Evolutionary conservation across 2,329 filamentous ascomycete species (phyloP), one percentile per base, ranked within the genome.

Genomic region (Trichophyton benhamiae): DNA sequence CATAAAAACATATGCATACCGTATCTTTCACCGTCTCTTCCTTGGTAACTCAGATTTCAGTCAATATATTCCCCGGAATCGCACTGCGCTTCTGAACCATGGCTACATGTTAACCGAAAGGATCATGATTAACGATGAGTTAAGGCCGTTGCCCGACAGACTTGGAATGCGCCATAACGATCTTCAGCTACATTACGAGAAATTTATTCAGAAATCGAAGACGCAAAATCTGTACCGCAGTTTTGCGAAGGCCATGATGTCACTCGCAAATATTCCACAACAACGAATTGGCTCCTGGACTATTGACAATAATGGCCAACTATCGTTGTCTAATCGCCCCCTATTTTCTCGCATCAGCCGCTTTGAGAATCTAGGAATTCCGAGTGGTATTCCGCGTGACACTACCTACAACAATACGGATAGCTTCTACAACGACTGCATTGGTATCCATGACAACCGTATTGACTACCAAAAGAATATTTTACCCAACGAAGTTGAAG

Each of bases 331-430:
- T 27, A 68, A 68, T 49, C 61, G 68, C 22, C 68, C 68, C 17
- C 62, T 68, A 27, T 64, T 66, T 27, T 58, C 61, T 22, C 57
- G 66, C 25, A 49, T 68, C 49, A 57, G 66, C 41, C 30, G 58
- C 9, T 59, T 68, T 22, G 68, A 69, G 60, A 66, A 67, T 58
- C 66, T 66, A 64, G 46, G 61, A 25, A 67, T 68, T 58, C 67
- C 67, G 42, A 63, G 61, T 22, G 62, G 63, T 58, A 70, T 69
- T 25, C 61, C 63, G 27, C 63, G 65, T 22, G 30, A 63, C 55
- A 63, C 57, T 30, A 70, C 67, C 46, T 70, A 67, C 53, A 62
- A 62, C 25, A 64, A 60, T 46, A 59, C 64, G 17, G 66, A 69
- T 46, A 63, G 63, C 52, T 67, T 67, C 58, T 64, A 67, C 48